Evolutionary conservation across 148 eudicot species (phyloP).

Genomic region (Chenopodium berlandieri): DNA sequence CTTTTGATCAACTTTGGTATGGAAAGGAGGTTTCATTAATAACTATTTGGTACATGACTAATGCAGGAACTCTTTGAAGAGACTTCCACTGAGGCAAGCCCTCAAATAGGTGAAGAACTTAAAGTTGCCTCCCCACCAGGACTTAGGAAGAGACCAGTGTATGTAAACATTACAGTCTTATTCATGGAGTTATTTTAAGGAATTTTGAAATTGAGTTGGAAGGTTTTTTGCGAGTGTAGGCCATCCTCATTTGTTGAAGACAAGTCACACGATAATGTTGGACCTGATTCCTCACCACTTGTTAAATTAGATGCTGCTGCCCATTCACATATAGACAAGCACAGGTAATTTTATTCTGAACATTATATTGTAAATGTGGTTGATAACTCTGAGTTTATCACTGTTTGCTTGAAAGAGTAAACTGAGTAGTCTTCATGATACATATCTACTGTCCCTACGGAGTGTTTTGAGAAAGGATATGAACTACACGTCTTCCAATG

Average conservation of each 20-base stretch:
- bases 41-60: constrained; percentile 9
- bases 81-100: constrained; percentile 37
- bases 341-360: constrained; percentile 45
- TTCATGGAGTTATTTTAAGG: neutral
- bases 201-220: neutral
- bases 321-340: constrained; percentile 68
- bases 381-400: neutral
- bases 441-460: neutral
- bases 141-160: constrained; percentile 79
- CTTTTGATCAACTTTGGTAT: neutral
- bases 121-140: constrained; percentile 45
- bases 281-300: constrained; percentile 41
- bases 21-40: neutral
- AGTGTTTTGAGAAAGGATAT: neutral
- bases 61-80: constrained; percentile 40
- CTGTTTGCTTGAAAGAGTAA: too few relatives aligned
- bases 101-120: constrained; percentile 41
- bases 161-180: constrained; percentile 33
- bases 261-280: constrained; percentile 38
- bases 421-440: neutral
- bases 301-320: constrained; percentile 76
- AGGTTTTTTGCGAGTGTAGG: constrained; percentile 32
- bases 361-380: neutral
- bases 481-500: neutral
- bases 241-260: constrained; percentile 42